A percentile compares a stretch with the other conserved stretches of the same genome.
These are phyloP conservation scores for Nothomitra cinnamomea DNA, from an alignment of 2,329 filamentous ascomycete species.

Conservation along the genomic window DNA sequence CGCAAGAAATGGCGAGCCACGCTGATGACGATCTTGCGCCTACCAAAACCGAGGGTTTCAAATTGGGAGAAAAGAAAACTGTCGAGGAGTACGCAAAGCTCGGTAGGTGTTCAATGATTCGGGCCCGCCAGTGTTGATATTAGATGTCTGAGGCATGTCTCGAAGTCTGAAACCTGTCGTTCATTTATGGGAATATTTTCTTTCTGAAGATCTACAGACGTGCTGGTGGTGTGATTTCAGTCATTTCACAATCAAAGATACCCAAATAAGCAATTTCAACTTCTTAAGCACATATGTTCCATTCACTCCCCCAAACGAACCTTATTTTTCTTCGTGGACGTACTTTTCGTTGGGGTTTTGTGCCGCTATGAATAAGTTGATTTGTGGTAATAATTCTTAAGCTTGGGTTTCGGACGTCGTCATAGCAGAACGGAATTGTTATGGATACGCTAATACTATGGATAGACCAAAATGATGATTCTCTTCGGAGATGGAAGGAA, in stretches of 20 bases:
- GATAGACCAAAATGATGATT: conserved; percentile 62
- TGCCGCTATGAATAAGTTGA: too few species aligned
- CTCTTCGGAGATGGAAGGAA: conserved; percentile 92
- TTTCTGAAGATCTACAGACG: background rate
- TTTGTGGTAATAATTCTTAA: too few species aligned
- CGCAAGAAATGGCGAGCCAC: conserved; percentile 41
- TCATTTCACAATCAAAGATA: background rate
- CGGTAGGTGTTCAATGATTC: conserved; percentile 40
- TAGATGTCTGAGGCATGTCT: background rate
- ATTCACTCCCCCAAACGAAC: background rate
- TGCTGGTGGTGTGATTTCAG: background rate
- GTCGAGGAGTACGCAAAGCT: conserved; percentile 87
- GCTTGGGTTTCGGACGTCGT: too few species aligned
- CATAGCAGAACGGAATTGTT: background rate
- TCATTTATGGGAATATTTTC: too few species aligned
- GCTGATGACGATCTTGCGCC: conserved; percentile 69
- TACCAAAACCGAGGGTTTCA: conserved; percentile 88
- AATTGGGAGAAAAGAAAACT: conserved; percentile 97
- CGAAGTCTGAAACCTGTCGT: too few species aligned
- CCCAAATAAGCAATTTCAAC: background rate
- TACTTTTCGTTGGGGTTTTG: too few species aligned
- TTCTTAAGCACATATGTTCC: background rate
- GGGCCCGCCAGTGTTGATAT: background rate
- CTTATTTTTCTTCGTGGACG: too few species aligned
- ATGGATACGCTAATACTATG: background rate